phyloP scores from a whole-genome alignment of 495 filamentous ascomycete species.

The Talaromyces proteolyticus region DNA sequence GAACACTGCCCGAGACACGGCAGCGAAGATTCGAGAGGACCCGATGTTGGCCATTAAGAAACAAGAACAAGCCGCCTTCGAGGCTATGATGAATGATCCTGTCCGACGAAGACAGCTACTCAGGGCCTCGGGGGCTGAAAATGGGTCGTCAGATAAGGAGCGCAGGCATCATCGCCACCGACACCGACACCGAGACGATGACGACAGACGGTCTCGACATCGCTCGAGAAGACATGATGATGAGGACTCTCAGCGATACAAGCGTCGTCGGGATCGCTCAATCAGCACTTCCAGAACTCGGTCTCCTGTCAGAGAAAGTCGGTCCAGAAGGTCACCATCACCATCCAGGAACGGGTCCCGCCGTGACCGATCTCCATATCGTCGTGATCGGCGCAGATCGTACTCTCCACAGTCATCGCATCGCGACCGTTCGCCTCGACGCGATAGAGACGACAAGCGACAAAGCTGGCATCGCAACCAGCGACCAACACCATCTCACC shows the following conservation, averaged over 20 bases:
- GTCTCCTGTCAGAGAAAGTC: conserved; percentile 8
- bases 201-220: conserved; percentile 46
- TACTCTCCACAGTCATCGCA: conserved; percentile 3
- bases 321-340: conserved; percentile 17
- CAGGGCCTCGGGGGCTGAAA: conserved; percentile 46
- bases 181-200: conserved; percentile 46
- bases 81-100: conserved; percentile 82
- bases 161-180: conserved; percentile 47
- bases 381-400: conserved; percentile 7
- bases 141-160: conserved; percentile 33
- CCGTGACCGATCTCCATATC: conserved; percentile 13
- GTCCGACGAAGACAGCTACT: conserved; percentile 64
- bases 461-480: conserved; percentile 3
- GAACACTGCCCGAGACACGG: conserved; percentile 67
- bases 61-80: conserved; percentile 85
- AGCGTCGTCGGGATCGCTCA: conserved; percentile 19
- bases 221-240: conserved; percentile 31
- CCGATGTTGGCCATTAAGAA: conserved; percentile 88
- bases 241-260: conserved; percentile 15
- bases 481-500: conserved; percentile 3
- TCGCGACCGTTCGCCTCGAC: conserved; percentile 6
- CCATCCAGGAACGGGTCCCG: conserved; percentile 7
- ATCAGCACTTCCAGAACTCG: conserved; percentile 11
- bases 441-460: conserved; percentile 7
- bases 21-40: conserved; percentile 80